phyloP scores from a whole-genome alignment of 768 basidiomycete species.

The Xerocomellus intermedius region DNA sequence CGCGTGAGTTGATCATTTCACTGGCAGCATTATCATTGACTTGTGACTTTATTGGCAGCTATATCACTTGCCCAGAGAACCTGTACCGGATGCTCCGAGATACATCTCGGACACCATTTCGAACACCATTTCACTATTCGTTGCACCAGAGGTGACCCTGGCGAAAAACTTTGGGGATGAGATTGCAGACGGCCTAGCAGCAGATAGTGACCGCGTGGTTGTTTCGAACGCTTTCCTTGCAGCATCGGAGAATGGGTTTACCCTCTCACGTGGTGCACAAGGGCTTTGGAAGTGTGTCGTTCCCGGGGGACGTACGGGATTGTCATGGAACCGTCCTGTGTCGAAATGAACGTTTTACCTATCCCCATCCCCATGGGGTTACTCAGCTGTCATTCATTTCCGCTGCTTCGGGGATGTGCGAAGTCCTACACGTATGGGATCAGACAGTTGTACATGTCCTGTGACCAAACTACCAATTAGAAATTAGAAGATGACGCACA shows the following conservation, averaged over 20 bases:
- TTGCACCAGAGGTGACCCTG: constrained; percentile 20
- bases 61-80: constrained; percentile 37
- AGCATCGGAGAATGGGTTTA: constrained; percentile 55
- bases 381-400: too few species aligned
- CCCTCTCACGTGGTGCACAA: constrained; percentile 33
- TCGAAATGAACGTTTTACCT: not conserved
- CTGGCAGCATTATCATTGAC: not conserved
- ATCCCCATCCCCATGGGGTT: too few species aligned
- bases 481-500: too few species aligned
- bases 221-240: constrained; percentile 39
- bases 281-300: constrained; percentile 43
- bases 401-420: too few species aligned
- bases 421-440: too few species aligned
- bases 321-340: constrained; percentile 15
- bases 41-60: constrained; percentile 34
- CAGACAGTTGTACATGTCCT: too few species aligned
- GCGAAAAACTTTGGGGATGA: not conserved
- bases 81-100: not conserved
- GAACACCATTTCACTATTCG: constrained; percentile 24
- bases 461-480: too few species aligned
- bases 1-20: constrained; percentile 39
- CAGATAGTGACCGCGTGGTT: not conserved
- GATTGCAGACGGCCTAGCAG: not conserved
- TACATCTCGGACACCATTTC: constrained; percentile 3
- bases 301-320: constrained; percentile 31